phyloP scores from a whole-genome alignment of 2,329 filamentous ascomycete species.

The Neonectria punicea region DNA sequence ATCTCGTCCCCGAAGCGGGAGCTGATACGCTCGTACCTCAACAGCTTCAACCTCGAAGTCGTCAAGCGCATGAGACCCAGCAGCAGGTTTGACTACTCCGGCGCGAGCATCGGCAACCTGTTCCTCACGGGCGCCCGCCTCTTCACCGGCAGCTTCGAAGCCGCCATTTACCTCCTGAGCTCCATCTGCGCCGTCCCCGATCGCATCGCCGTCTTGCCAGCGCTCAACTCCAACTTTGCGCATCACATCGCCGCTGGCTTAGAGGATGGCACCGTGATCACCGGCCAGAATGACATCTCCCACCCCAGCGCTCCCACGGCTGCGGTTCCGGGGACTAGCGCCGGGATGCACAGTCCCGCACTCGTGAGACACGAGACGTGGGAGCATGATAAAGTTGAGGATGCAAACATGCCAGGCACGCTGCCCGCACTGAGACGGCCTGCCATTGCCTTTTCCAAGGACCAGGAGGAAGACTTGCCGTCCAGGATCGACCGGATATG shows the following conservation, averaged over 20 bases:
- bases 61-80: constrained; percentile 78
- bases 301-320: constrained; percentile 78
- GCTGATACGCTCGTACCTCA: constrained; percentile 80
- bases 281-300: constrained; percentile 92
- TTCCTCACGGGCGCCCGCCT: constrained; percentile 87
- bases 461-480: constrained; percentile 77
- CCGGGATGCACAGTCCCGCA: constrained; percentile 44
- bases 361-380: constrained; percentile 58
- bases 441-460: constrained; percentile 85
- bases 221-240: constrained; percentile 94
- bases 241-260: constrained; percentile 92
- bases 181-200: constrained; percentile 87
- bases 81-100: constrained; percentile 81
- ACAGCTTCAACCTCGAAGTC: constrained; percentile 80
- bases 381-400: constrained; percentile 75
- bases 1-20: constrained; percentile 79
- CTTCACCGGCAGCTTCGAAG: constrained; percentile 93
- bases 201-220: constrained; percentile 82
- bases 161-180: constrained; percentile 88
- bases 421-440: constrained; percentile 82
- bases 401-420: constrained; percentile 84
- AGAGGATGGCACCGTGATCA: constrained; percentile 79
- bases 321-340: constrained; percentile 45
- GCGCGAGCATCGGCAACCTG: constrained; percentile 80
- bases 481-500: constrained; percentile 84